Conservation (phyloP, 1,284 basidiomycete species). For the Marasmius fiardii region DNA sequence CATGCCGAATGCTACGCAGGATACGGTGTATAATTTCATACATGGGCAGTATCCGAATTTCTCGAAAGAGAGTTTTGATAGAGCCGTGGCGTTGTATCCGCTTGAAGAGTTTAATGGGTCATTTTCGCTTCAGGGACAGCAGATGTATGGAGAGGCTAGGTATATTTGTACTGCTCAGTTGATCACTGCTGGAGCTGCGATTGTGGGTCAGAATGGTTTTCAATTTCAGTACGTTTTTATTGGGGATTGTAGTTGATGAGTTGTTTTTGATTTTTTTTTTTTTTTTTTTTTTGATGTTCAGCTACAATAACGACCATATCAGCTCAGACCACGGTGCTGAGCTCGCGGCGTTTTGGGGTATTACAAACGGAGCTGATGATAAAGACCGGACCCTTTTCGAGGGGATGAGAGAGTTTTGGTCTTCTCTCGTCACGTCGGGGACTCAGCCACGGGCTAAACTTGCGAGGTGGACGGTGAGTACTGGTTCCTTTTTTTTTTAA, state of each 20-base stretch:
- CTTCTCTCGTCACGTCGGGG: conserved; percentile 11
- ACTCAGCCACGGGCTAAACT: neutral
- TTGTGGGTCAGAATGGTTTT: neutral
- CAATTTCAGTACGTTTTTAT: conserved; percentile 7
- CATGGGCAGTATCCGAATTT: conserved; percentile 12
- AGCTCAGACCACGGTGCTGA: conserved; percentile 11
- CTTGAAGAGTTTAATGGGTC: conserved; percentile 9
- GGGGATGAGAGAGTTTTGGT: conserved; percentile 10
- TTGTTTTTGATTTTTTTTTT: neutral
- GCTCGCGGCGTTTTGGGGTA: conserved; percentile 6
- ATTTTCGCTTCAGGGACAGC: conserved; percentile 11
- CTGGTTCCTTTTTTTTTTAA: too few species aligned
- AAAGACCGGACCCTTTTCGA: conserved; percentile 9
- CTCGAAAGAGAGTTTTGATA: conserved; percentile 4
- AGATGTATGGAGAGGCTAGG: conserved; percentile 16
- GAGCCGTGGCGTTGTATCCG: conserved; percentile 9
- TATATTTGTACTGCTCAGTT: conserved; percentile 15
- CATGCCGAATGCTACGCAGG: conserved; percentile 9
- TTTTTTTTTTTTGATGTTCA: neutral
- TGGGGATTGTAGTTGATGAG: too few species aligned
- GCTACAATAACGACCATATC: conserved; percentile 12
- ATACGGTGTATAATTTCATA: conserved; percentile 15
- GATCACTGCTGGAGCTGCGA: conserved; percentile 8
- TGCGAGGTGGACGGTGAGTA: conserved; percentile 9
- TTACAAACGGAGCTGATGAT: neutral